phyloP scores from a whole-genome alignment of 2,329 filamentous ascomycete species.

The Verruconis gallopava region DNA sequence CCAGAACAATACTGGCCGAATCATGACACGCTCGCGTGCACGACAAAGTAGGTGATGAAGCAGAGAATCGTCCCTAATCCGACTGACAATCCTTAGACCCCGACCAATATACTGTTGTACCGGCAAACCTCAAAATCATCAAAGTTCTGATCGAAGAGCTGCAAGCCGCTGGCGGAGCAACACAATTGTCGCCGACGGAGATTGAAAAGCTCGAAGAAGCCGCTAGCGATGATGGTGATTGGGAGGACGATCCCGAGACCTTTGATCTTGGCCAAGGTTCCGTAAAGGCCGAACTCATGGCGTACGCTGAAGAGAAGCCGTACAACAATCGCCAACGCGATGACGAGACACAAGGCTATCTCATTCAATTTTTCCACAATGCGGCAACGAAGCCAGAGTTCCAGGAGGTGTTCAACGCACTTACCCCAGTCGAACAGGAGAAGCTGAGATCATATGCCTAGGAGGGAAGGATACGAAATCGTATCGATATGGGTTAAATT shows the following conservation, averaged over 20 bases:
- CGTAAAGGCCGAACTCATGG: slow-evolving; percentile 63
- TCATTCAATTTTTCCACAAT: slow-evolving; percentile 65
- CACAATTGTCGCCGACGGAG: slow-evolving; percentile 23
- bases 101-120: slow-evolving; percentile 76
- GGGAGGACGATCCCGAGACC: slow-evolving; percentile 73
- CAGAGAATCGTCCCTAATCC: slow-evolving; percentile 8
- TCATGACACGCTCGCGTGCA: slow-evolving; percentile 87
- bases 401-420: slow-evolving; percentile 38
- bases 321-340: slow-evolving; percentile 53
- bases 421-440: slow-evolving; percentile 41
- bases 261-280: slow-evolving; percentile 52
- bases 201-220: slow-evolving; percentile 39
- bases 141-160: slow-evolving; percentile 94
- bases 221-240: slow-evolving; percentile 48
- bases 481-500: too few species aligned
- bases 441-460: slow-evolving; percentile 28
- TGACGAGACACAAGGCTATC: slow-evolving; percentile 78
- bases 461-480: too few species aligned
- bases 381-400: slow-evolving; percentile 42
- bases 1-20: slow-evolving; percentile 51
- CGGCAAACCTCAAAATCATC: slow-evolving; percentile 84
- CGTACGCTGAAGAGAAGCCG: slow-evolving; percentile 46
- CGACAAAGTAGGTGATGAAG: slow-evolving; percentile 65
- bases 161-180: slow-evolving; percentile 22
- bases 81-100: slow-evolving; percentile 48